Conservation (phyloP, 2,329 filamentous ascomycete species). For the Kalmusia sp. region DNA sequence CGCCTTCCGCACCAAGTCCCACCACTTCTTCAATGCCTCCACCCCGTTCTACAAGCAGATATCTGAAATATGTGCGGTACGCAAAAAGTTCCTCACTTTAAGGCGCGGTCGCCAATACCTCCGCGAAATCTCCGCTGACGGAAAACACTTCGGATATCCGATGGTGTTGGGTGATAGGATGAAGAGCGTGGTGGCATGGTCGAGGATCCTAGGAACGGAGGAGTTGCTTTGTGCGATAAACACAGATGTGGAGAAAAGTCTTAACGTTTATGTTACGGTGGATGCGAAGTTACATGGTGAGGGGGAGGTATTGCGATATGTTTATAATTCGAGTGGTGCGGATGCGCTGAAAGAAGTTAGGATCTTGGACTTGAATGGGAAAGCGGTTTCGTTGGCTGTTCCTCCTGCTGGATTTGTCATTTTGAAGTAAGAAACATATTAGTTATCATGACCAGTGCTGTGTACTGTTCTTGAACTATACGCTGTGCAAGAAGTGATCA, state of each 20-base stretch:
- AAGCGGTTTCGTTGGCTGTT: constrained; percentile 14
- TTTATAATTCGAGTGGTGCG: constrained; percentile 15
- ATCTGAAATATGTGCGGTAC: constrained; percentile 13
- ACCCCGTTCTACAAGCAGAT: constrained; percentile 14
- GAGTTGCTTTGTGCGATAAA: constrained; percentile 30
- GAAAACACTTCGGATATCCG: constrained; percentile 18
- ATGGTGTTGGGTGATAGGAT: constrained; percentile 14
- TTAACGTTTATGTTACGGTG: constrained; percentile 22
- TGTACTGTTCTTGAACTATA: too few relatives aligned
- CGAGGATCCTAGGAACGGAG: constrained; percentile 23
- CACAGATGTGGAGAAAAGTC: constrained; percentile 17
- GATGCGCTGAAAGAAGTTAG: background rate
- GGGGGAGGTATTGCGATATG: constrained; percentile 7
- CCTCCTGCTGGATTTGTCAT: constrained; percentile 21
- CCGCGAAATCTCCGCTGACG: constrained; percentile 22
- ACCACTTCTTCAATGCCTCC: constrained; percentile 26
- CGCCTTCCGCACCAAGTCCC: constrained; percentile 24
- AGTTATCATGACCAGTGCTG: too few relatives aligned
- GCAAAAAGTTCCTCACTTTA: constrained; percentile 13
- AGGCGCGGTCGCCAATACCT: constrained; percentile 24
- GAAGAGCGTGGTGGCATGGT: constrained; percentile 27
- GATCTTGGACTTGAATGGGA: constrained; percentile 14
- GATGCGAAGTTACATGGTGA: constrained; percentile 19
- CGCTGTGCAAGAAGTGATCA: too few relatives aligned
- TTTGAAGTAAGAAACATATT: constrained; percentile 3